Evolutionary conservation across 805 yeast genomes (phyloP).

Genomic region (Wickerhamomyces rabaulensis): DNA sequence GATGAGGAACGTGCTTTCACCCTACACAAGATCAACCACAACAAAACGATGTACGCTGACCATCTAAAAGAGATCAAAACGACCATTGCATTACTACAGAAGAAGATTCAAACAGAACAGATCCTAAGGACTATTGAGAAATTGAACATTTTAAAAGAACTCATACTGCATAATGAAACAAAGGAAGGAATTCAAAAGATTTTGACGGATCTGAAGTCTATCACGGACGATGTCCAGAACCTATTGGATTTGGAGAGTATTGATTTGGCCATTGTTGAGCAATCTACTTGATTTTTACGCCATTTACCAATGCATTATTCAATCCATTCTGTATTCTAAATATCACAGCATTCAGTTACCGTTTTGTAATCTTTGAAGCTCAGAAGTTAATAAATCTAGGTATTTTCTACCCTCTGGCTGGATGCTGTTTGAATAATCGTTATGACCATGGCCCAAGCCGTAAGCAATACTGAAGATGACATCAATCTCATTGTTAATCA

Average conservation of each 20-base stretch:
- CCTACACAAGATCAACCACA: not conserved
- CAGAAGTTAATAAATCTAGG: not conserved
- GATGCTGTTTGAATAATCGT: not conserved
- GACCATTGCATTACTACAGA: not conserved
- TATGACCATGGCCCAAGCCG: not conserved
- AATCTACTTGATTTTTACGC: not conserved
- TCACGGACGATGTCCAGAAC: not conserved
- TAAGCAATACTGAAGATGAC: not conserved
- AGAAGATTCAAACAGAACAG: not conserved
- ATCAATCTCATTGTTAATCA: not conserved
- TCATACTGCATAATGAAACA: not conserved
- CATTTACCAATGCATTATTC: too few species aligned
- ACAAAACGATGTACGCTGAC: not conserved
- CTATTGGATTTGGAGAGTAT: not conserved
- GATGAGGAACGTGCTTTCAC: not conserved
- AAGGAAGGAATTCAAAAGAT: not conserved
- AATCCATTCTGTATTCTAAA: too few species aligned
- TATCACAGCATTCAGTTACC: too few species aligned
- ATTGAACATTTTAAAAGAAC: not conserved
- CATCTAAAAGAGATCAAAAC: not conserved
- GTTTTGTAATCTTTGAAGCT: not conserved
- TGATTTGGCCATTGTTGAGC: not conserved
- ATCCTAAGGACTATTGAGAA: not conserved
- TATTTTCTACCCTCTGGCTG: not conserved
- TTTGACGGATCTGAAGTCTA: not conserved